Base-by-base conservation (phyloP, 2,329 filamentous ascomycete genomes). In the Diaporthe caulivora region DNA sequence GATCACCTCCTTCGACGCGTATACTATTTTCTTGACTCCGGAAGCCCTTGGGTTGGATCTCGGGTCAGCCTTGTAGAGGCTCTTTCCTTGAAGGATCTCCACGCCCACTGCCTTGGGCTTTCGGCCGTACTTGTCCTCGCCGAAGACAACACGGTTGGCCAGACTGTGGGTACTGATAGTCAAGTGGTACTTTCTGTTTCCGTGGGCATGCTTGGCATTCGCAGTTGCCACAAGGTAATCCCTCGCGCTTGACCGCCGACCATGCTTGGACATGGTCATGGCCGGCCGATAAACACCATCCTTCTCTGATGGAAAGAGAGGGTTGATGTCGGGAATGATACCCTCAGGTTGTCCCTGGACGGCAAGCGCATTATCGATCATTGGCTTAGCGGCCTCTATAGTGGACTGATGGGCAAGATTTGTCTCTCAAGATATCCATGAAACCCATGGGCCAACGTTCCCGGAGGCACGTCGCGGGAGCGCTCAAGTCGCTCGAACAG, bases 381-480 rank as follows among this genome's bases (percentile, higher is more conserved):
- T 54, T 10, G 64, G 64, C 31, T 68, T 53, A n/a, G 44, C 54
- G 88, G 80, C 78, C 87, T 83, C 18, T 79, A 79, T 69, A 87
- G 86, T 55, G 83, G 78, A 6, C 83, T 76, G 3, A 87, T 83
- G 26, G 47, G 5, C 31, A 3, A 54, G 31, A 57, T 80, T 82
- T 11, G 85, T 71, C 24, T 87, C 49, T n/a, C n/a, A 37, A 88
- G 81, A 86, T 87, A 89, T 3, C 87, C 88, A 53, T 86, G 77
- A 74, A 84, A 87, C 11, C 87, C 88, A 75, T 90, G 88, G 13
- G 86, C 87, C 10, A 75, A 53, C 4, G 77, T 77, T 18, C 78
- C 78, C 31, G 78, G 78, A 11, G 80, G 78, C 18, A 80, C 76
- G 53, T 80, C 79, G 37, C 80, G 76, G 40, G 83, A 83, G 71